A percentile compares a stretch with the other conserved stretches of the same genome.
These are phyloP conservation scores for Lachnum nothofagi DNA, from an alignment of 2,329 filamentous ascomycete species.

Conservation along the genomic window DNA sequence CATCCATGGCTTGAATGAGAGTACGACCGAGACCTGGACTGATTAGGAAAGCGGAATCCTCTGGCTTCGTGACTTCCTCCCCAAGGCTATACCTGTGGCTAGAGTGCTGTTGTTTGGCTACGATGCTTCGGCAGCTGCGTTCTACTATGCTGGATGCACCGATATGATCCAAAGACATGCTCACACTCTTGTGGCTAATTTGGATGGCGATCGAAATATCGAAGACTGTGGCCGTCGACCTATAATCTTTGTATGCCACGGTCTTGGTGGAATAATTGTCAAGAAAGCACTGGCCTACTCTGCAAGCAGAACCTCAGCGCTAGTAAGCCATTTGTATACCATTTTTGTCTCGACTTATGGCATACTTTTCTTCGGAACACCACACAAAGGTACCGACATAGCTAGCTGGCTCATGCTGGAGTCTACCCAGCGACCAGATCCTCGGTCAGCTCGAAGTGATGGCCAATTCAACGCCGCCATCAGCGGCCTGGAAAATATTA, in stretches of 20 bases:
- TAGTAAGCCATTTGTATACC: neutral
- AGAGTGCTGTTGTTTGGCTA: slow-evolving; percentile 30
- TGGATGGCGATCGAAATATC: slow-evolving; percentile 31
- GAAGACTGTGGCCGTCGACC: slow-evolving; percentile 21
- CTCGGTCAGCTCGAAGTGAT: neutral
- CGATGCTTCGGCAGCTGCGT: slow-evolving; percentile 21
- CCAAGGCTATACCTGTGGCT: slow-evolving; percentile 18
- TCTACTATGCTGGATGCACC: too few relatives aligned
- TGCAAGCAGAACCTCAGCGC: slow-evolving; percentile 5
- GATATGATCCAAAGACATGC: slow-evolving; percentile 14
- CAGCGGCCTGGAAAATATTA: slow-evolving; percentile 20
- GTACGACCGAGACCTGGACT: slow-evolving; percentile 31
- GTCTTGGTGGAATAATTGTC: slow-evolving; percentile 13
- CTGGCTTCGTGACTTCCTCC: slow-evolving; percentile 34
- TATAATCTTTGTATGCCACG: slow-evolving; percentile 16
- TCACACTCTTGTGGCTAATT: slow-evolving; percentile 31
- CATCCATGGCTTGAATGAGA: slow-evolving; percentile 34
- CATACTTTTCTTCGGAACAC: slow-evolving; percentile 1
- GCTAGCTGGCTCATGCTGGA: too few relatives aligned
- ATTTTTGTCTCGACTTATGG: slow-evolving; percentile 1
- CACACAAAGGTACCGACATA: too few relatives aligned
- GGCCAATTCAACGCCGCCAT: neutral
- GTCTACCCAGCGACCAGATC: too few relatives aligned
- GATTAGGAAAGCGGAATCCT: slow-evolving; percentile 25
- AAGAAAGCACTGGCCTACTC: slow-evolving; percentile 13